Percentiles rank a stretch among this genome's conserved stretches.
These are phyloP conservation scores for Hortiboletus campestris DNA, from an alignment of 768 basidiomycete genomes.

Conservation along the genomic window DNA sequence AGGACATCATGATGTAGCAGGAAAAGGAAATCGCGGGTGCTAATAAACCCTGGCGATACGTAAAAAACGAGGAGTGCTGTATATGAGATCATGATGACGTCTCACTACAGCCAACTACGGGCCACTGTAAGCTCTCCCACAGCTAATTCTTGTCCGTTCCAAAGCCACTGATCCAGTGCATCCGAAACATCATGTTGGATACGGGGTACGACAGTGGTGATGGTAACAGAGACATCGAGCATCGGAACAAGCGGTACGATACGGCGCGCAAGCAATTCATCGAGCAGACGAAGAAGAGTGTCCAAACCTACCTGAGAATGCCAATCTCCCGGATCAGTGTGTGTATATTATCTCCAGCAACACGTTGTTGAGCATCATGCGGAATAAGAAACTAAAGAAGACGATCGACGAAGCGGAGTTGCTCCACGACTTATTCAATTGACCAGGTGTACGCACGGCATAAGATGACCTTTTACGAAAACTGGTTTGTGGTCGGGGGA, in stretches of 20 bases:
- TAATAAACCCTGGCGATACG: no score
- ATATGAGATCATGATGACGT: no score
- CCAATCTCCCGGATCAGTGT: conserved; percentile 14
- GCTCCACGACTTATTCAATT: conserved; percentile 1
- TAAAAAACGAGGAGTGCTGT: no score
- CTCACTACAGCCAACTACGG: no score
- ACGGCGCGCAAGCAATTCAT: conserved; percentile 19
- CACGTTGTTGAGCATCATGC: conserved; percentile 8
- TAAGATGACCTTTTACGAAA: neutral
- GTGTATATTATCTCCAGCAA: conserved; percentile 28
- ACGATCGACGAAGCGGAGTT: conserved; percentile 7
- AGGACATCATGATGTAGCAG: no score
- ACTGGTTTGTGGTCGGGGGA: neutral
- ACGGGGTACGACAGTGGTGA: conserved; percentile 5
- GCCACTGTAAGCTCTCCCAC: no score
- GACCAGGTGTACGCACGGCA: neutral
- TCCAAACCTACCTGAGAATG: conserved; percentile 14
- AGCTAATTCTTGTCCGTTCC: no score
- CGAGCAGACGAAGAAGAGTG: conserved; percentile 17
- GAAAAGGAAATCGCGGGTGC: no score
- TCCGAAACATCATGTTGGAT: conserved; percentile 3
- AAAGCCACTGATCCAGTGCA: conserved; percentile 7
- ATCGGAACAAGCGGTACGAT: conserved; percentile 1
- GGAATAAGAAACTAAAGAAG: neutral
- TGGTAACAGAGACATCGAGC: conserved; percentile 1